A percentile compares a stretch with the other conserved stretches of the same genome.
Evolutionary conservation across 208 protist species (phyloP).

Genomic region (Acanthamoeba royreba): DNA sequence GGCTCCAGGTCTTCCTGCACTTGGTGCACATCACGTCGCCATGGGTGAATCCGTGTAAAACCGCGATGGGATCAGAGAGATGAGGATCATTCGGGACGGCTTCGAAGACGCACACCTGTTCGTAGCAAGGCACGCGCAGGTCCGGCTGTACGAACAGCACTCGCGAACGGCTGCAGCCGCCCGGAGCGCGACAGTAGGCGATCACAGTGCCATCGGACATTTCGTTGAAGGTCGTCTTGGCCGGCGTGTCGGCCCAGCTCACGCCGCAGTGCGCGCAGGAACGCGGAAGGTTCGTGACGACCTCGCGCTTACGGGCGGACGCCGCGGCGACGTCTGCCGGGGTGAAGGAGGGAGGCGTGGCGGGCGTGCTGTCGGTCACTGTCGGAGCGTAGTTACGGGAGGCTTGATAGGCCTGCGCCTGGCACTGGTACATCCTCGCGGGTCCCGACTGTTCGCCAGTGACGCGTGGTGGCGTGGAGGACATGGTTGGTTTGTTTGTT

Average conservation of each 20-base stretch:
- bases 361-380: not conserved
- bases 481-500: not conserved
- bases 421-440: not conserved
- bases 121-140: not conserved
- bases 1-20: not conserved
- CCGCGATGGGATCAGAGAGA: not conserved
- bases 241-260: not conserved
- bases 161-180: not conserved
- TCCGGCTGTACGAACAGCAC: constrained; percentile 13
- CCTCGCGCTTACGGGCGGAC: not conserved
- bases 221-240: not conserved
- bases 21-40: not conserved
- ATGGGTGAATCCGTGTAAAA: not conserved
- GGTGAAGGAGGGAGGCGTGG: not conserved
- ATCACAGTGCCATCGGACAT: not conserved
- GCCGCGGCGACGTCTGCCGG: not conserved
- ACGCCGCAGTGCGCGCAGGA: not conserved
- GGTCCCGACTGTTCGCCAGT: not conserved
- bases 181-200: not conserved
- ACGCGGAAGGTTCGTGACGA: not conserved
- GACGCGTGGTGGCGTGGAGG: not conserved
- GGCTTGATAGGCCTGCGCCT: not conserved
- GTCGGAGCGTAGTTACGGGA: not conserved
- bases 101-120: not conserved
- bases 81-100: not conserved